phyloP scores from a whole-genome alignment of 23 red algal species.

The Cyanidiococcus yangmingshanensis region DNA sequence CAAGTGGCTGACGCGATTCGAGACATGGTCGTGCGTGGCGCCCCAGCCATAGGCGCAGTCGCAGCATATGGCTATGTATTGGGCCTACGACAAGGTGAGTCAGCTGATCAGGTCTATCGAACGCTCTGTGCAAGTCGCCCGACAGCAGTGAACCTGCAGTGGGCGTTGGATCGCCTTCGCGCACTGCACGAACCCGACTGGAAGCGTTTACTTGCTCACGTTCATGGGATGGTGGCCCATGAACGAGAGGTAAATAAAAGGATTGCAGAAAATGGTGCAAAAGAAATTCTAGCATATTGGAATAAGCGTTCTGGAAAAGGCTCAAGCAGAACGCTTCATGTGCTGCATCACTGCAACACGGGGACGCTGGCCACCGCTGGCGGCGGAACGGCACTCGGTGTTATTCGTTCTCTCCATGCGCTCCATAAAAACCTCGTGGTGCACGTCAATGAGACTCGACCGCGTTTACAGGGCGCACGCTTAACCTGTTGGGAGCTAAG shows the following conservation, averaged over 20 bases:
- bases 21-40: slow-evolving; percentile 48
- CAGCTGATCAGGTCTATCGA: slow-evolving; percentile 1
- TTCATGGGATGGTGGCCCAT: slow-evolving; percentile 14
- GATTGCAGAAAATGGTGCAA: slow-evolving; percentile 28
- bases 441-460: slow-evolving; percentile 50
- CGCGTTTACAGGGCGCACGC: slow-evolving; percentile 44
- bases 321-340: not conserved
- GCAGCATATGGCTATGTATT: slow-evolving; percentile 38
- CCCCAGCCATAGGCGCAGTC: slow-evolving; percentile 41
- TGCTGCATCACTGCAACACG: slow-evolving; percentile 48
- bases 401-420: slow-evolving; percentile 19
- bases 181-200: slow-evolving; percentile 9
- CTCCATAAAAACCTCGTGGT: slow-evolving; percentile 11
- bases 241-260: slow-evolving; percentile 14
- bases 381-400: slow-evolving; percentile 41
- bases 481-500: slow-evolving; percentile 39
- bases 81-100: not conserved
- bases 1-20: slow-evolving; percentile 33
- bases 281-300: not conserved
- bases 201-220: not conserved
- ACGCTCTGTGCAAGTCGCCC: slow-evolving; percentile 24
- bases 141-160: slow-evolving; percentile 49
- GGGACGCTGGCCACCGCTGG: slow-evolving; percentile 41
- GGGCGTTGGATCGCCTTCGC: slow-evolving; percentile 32
- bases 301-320: not conserved